Evolutionary conservation across 352 stramenopile species (phyloP).

Genomic region (Pythium aristosporum): DNA sequence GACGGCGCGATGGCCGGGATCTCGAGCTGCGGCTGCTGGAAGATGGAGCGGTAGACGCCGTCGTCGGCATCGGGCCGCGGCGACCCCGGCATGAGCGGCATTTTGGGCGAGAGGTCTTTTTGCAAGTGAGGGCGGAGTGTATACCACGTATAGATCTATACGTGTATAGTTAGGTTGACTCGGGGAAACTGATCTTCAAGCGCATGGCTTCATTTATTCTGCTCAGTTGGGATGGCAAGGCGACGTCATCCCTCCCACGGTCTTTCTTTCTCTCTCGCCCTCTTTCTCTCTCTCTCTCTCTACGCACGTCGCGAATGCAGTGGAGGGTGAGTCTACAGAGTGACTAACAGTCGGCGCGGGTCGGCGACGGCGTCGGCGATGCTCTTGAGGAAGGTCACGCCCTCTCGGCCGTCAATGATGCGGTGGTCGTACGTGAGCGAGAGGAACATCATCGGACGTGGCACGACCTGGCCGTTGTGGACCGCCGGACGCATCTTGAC

Average conservation of each 20-base stretch:
- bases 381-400: conserved; percentile 98
- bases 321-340: conserved; percentile 42
- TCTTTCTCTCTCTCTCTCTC: background rate
- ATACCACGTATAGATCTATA: background rate
- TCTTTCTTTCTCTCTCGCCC: background rate
- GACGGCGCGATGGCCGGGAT: conserved; percentile 62
- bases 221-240: too few species aligned
- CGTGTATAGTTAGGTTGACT: background rate
- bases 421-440: conserved; percentile 99
- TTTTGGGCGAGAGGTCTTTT: conserved; percentile 10
- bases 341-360: conserved; percentile 90
- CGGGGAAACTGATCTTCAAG: too few species aligned
- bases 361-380: conserved; percentile 97
- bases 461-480: conserved; percentile 92
- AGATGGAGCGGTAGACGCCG: conserved; percentile 81
- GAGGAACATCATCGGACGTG: conserved; percentile 99
- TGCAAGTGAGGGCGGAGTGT: background rate
- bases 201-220: too few species aligned
- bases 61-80: conserved; percentile 61
- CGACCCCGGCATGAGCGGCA: conserved; percentile 65
- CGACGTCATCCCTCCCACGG: too few species aligned
- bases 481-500: conserved; percentile 97
- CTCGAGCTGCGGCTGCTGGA: conserved; percentile 79
- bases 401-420: conserved; percentile 99
- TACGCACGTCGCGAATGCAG: conserved; percentile 6